phyloP scores from a whole-genome alignment of 1,284 basidiomycete genomes.

The Irpex sp. region DNA sequence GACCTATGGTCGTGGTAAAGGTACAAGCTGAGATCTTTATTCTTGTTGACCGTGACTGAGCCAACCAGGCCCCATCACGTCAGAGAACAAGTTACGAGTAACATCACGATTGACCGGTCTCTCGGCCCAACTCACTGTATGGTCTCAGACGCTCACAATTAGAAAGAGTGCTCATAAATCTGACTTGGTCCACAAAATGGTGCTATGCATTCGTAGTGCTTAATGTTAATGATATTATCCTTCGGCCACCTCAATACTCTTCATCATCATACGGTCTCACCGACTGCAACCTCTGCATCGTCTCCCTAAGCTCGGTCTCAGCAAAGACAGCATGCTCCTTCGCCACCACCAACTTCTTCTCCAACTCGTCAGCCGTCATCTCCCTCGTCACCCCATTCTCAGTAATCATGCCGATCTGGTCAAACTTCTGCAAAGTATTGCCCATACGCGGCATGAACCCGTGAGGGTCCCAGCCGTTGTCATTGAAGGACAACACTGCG shows the following conservation, averaged over 20 bases:
- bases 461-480: conserved; percentile 76
- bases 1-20: background rate
- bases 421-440: conserved; percentile 64
- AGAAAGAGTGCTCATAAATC: no score
- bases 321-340: conserved; percentile 68
- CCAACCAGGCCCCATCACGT: background rate
- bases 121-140: no score
- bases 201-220: background rate
- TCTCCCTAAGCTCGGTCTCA: conserved; percentile 68
- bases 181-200: background rate
- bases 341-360: conserved; percentile 65
- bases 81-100: background rate
- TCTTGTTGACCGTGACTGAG: background rate
- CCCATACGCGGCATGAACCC: conserved; percentile 62
- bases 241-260: conserved; percentile 19
- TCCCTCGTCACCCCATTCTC: conserved; percentile 42
- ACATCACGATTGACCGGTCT: background rate
- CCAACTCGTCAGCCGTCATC: conserved; percentile 71
- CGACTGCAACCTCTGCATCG: conserved; percentile 63
- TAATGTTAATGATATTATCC: background rate
- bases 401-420: conserved; percentile 51
- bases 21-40: background rate
- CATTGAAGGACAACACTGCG: conserved; percentile 77
- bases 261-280: conserved; percentile 44
- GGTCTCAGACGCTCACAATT: no score